Percentiles rank a stretch among this genome's conserved stretches.
phyloP scores from a whole-genome alignment of 176 grass and related monocot species.

The Cenchrus purpureus region DNA sequence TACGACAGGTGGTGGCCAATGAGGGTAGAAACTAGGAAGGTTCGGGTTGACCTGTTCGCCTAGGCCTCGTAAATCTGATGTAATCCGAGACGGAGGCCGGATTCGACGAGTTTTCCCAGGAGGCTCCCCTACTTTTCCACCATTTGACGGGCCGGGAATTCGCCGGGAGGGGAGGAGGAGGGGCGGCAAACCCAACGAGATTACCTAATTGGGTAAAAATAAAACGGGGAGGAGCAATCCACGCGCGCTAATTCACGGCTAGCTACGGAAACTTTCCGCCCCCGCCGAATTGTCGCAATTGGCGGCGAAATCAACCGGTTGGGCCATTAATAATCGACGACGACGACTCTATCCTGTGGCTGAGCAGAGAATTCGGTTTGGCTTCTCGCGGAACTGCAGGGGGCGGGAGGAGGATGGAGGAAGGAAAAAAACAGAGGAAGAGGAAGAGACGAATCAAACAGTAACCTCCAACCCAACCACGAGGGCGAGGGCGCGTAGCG shows the following conservation, averaged over 20 bases:
- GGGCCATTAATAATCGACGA: not conserved
- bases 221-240: not conserved
- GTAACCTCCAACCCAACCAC: not conserved
- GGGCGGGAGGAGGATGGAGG: not conserved
- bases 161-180: not conserved
- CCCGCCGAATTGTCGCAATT: not conserved
- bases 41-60: constrained; percentile 15
- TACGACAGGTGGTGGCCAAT: constrained; percentile 15
- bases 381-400: not conserved
- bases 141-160: constrained; percentile 25
- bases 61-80: constrained; percentile 1
- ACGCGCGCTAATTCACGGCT: not conserved
- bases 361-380: not conserved
- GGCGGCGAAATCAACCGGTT: not conserved
- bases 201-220: constrained; percentile 3
- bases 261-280: not conserved
- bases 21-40: constrained; percentile 5
- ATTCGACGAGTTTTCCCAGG: constrained; percentile 8
- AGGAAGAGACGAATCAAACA: constrained; percentile 29
- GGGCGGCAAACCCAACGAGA: not conserved
- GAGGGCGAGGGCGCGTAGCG: not conserved
- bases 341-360: no score
- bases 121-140: not conserved
- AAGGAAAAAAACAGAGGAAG: not conserved
- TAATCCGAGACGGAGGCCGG: constrained; percentile 10